These are phyloP conservation scores for Plectosphaerella cucumerina DNA, from an alignment of 2,329 filamentous ascomycete species.

Conservation along the genomic window DNA sequence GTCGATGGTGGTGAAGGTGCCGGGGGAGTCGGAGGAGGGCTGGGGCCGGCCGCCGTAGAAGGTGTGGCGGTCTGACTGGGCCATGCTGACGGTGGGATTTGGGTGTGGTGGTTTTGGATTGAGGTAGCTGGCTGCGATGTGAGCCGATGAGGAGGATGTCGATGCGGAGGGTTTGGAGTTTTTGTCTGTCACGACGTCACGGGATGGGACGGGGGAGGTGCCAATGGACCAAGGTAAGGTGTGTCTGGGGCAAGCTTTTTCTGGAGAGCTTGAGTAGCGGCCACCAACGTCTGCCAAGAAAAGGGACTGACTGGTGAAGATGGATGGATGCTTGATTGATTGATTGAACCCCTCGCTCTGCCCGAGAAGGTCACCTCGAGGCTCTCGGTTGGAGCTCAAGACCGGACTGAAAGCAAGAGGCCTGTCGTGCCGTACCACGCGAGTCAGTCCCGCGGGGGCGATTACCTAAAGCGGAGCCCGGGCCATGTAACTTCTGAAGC, in stretches of 20 bases:
- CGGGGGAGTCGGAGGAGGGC: slow-evolving; percentile 50
- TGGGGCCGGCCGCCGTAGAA: slow-evolving; percentile 73
- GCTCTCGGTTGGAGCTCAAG: too few species aligned
- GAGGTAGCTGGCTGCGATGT: background rate
- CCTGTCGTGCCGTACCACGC: background rate
- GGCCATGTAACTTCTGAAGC: too few species aligned
- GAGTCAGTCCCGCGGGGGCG: background rate
- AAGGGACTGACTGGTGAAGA: too few species aligned
- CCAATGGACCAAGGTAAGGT: too few species aligned
- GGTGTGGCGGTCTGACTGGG: slow-evolving; percentile 41
- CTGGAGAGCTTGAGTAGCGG: too few species aligned
- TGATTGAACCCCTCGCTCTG: too few species aligned
- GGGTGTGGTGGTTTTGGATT: background rate
- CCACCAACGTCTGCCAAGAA: too few species aligned
- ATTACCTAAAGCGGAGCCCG: background rate
- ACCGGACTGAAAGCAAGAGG: background rate
- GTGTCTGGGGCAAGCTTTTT: too few species aligned
- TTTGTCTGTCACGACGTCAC: too few species aligned
- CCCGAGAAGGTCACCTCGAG: too few species aligned
- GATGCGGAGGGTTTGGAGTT: background rate
- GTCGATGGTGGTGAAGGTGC: slow-evolving; percentile 68
- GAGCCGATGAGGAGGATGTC: background rate
- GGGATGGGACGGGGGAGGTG: too few species aligned
- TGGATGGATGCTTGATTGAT: too few species aligned
- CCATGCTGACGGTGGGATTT: background rate